Evolutionary conservation across 345 rosid species (phyloP), one percentile per base, ranked within the genome.

Genomic region (Populus tremula): DNA sequence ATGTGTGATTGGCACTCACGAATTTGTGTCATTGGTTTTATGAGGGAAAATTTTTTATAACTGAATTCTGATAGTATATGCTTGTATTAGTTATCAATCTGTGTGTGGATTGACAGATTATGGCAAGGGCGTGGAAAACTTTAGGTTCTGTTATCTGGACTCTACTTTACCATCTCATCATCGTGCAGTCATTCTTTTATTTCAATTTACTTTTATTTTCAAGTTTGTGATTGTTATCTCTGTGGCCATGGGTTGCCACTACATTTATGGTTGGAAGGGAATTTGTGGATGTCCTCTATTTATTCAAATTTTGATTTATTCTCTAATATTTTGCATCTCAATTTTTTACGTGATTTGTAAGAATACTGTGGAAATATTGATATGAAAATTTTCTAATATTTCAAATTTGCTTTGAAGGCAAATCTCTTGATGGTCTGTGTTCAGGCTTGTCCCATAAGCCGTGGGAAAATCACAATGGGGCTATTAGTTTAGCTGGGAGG

Each of bases 391-490:
- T 27, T 63, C 59, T 45, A 69, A 66, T 39, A 72, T 72, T 71
- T 67, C 54, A 84, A 74, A 62, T 65, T 10, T 29, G 65, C 75
- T 72, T 75, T 76, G 20, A 78, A 72, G 76, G 76, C 61, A 56
- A 64, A 49, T 33, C 29, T 76, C 62, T 72, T 69, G 74, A 76
- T 76, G 78, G 49, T 64, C 36, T 76, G 49, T 83, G 76, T 76
- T 67, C 83, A 78, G 84, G 84, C 78, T 81, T 63, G 81, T 77
- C 67, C 75, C 53, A 54, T 61, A 74, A 70, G 79, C 82, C 50
- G 41, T 75, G 71, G 71, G 80, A 29, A 83, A 70, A 69, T 76
- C 69, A 49, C 67, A 35, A 33, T 71, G 50, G 50, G 63, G 74
- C 78, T 67, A 41, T 69, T 62, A 74, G 69, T 75, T 81, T 78